Conservation (phyloP, 345 rosid genomes). For the Eucalyptus regnans region DNA sequence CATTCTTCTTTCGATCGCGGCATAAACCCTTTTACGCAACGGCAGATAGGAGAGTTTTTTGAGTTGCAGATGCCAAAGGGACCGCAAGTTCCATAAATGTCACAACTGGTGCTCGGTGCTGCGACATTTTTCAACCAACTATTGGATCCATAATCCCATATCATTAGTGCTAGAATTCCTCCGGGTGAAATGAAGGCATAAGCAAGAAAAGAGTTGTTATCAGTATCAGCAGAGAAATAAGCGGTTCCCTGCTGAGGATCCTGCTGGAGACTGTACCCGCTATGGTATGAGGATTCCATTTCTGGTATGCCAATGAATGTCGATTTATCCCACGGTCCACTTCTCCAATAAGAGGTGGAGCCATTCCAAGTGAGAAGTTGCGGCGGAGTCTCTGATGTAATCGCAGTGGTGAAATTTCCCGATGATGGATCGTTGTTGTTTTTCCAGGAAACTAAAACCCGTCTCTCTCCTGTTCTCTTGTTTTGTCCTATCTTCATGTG, state of each 20-base stretch:
- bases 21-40: conserved; percentile 10
- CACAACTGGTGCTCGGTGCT: conserved; percentile 1
- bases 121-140: not conserved
- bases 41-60: not conserved
- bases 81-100: conserved; percentile 10
- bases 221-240: not conserved
- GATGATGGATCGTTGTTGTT: conserved; percentile 8
- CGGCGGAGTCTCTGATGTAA: not conserved
- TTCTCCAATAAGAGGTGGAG: not conserved
- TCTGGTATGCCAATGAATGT: not conserved
- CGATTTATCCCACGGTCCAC: not conserved
- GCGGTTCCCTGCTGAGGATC: not conserved
- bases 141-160: not conserved
- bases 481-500: conserved; percentile 21
- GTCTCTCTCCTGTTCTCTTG: not conserved
- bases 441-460: conserved; percentile 14
- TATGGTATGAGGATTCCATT: not conserved
- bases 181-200: conserved; percentile 3
- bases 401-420: not conserved
- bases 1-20: conserved; percentile 1
- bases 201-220: conserved; percentile 4
- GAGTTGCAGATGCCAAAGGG: conserved; percentile 5
- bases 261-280: not conserved
- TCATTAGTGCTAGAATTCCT: not conserved
- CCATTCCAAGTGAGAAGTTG: conserved; percentile 1